phyloP scores from a whole-genome alignment of 495 filamentous ascomycete species.

The Podospora appendiculata region DNA sequence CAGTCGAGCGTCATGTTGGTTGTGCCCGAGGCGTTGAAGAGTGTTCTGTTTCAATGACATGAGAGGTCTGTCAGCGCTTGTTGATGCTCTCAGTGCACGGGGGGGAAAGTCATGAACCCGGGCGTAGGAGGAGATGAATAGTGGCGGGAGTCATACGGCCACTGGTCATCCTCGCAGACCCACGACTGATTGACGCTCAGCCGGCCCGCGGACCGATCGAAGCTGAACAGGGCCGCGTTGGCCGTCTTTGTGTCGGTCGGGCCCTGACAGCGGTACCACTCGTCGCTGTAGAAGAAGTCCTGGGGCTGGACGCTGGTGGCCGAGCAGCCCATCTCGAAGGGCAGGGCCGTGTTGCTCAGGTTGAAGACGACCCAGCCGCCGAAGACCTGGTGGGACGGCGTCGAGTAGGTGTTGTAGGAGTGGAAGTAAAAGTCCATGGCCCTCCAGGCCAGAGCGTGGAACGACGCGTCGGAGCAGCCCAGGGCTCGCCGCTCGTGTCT shows the following conservation, averaged over 20 bases:
- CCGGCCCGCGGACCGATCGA: conserved; percentile 13
- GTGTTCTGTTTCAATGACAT: not conserved
- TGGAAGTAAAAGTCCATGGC: conserved; percentile 7
- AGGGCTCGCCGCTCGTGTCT: not conserved
- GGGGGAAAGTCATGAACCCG: not conserved
- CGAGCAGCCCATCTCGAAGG: conserved; percentile 18
- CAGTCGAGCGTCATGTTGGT: conserved; percentile 22
- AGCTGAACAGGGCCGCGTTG: conserved; percentile 23
- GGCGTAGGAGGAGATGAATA: not conserved
- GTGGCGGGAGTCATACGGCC: conserved; percentile 11
- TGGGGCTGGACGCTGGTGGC: conserved; percentile 23
- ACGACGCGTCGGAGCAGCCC: conserved; percentile 3
- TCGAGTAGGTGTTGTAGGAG: conserved; percentile 4
- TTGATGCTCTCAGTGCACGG: not conserved
- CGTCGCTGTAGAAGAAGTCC: conserved; percentile 34
- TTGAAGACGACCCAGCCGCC: conserved; percentile 8
- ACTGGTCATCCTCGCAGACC: conserved; percentile 24
- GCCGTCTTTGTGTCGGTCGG: not conserved
- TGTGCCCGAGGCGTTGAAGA: conserved; percentile 1
- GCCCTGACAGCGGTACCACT: conserved; percentile 22
- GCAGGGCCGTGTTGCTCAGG: conserved; percentile 10
- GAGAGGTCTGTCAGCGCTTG: no score
- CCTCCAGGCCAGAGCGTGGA: conserved; percentile 1
- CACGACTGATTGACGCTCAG: conserved; percentile 28
- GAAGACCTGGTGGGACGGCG: conserved; percentile 4